phyloP scores from a whole-genome alignment of 371 early-diverging fungal species.

The Smittium mucronatum region DNA sequence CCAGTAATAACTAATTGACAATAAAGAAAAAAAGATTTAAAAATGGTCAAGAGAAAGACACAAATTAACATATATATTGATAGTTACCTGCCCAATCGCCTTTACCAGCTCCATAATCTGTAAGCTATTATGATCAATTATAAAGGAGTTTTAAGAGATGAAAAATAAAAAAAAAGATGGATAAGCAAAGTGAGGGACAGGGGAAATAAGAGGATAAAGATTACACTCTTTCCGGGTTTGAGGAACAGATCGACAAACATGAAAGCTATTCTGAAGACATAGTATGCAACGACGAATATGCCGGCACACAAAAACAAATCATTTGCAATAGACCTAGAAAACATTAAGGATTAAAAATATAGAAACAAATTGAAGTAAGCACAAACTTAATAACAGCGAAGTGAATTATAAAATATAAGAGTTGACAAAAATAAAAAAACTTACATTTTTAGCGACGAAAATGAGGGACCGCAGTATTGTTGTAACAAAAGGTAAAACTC shows the following conservation, averaged over 20 bases:
- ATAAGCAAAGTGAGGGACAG: not conserved
- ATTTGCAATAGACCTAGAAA: not conserved
- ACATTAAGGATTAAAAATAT: too few relatives aligned
- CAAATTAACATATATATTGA: not conserved
- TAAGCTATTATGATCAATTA: conserved; percentile 35
- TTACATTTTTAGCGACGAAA: too few relatives aligned
- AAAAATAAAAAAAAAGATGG: not conserved
- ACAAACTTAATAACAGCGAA: too few relatives aligned
- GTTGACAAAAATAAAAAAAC: too few relatives aligned
- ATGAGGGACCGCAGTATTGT: too few relatives aligned
- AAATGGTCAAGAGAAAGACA: conserved; percentile 6
- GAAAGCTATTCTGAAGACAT: conserved; percentile 11
- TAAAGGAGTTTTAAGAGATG: not conserved
- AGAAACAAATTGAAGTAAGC: too few relatives aligned
- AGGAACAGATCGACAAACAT: conserved; percentile 34
- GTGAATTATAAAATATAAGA: too few relatives aligned
- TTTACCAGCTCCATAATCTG: conserved; percentile 64
- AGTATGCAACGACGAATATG: conserved; percentile 2
- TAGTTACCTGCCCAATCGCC: conserved; percentile 72
- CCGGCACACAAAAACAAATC: not conserved
- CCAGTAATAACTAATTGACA: conserved; percentile 73
- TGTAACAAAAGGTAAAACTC: too few relatives aligned
- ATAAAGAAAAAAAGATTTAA: conserved; percentile 8
- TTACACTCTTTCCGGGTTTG: conserved; percentile 1
- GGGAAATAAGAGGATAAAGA: conserved; percentile 2